Evolutionary conservation across 73 alveolate species (phyloP).

Genomic region (Uronychia setigera): DNA sequence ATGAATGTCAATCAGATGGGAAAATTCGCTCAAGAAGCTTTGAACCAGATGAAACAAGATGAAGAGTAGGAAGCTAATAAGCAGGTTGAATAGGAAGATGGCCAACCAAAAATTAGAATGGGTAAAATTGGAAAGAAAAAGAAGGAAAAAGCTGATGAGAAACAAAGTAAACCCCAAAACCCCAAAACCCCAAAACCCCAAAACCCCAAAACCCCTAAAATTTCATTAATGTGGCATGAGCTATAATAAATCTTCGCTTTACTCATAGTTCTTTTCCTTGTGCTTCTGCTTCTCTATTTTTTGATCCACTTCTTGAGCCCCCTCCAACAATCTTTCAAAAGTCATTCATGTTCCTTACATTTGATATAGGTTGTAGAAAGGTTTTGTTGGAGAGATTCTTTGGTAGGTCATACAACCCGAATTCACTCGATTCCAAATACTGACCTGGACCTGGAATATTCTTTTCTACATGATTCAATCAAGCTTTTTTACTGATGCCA

Average conservation of each 20-base stretch:
- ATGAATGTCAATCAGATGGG: background rate
- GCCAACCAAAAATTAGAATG: constrained; percentile 2
- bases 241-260: no score
- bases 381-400: background rate
- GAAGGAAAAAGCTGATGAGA: background rate
- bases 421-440: background rate
- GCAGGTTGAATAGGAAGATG: background rate
- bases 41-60: background rate
- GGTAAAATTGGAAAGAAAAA: constrained; percentile 15
- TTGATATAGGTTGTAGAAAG: constrained; percentile 4
- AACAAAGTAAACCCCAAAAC: no score
- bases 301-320: no score
- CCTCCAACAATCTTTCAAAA: no score
- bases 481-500: no score
- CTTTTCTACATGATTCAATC: no score
- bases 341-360: no score
- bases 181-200: no score
- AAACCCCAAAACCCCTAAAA: no score
- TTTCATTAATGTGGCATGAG: no score
- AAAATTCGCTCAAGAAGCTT: background rate
- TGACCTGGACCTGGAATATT: constrained; percentile 5
- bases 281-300: no score
- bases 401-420: constrained; percentile 4
- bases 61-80: background rate
- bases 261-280: no score